A percentile compares a stretch with the other conserved stretches of the same genome.
phyloP scores from a whole-genome alignment of 257 asterid genomes.

The Nicotiana otophora region DNA sequence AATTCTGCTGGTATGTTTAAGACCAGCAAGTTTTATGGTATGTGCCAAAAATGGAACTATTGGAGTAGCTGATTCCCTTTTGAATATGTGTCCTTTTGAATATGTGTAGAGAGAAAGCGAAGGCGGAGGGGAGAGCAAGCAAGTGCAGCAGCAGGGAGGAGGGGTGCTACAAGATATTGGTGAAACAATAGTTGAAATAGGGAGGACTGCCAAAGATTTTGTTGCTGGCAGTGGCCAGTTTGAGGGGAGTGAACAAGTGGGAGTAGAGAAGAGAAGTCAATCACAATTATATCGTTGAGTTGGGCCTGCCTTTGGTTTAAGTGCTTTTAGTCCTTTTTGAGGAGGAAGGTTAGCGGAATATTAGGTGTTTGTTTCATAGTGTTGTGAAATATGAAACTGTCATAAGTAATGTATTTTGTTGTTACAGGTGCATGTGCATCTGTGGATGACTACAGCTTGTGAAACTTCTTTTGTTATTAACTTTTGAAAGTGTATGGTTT shows the following conservation, averaged over 20 bases:
- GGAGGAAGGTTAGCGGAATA: background rate
- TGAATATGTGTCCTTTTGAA: too few relatives aligned
- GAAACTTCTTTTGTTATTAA: background rate
- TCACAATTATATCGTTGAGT: background rate
- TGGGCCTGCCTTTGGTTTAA: background rate
- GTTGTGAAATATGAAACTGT: background rate
- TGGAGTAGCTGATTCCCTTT: too few relatives aligned
- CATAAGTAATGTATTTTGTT: background rate
- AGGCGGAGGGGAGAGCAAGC: conserved; percentile 11
- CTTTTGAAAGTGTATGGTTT: background rate
- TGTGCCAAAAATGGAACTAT: too few relatives aligned
- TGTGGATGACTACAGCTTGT: background rate
- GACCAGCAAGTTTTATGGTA: too few relatives aligned
- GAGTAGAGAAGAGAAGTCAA: background rate
- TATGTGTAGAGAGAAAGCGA: conserved; percentile 9
- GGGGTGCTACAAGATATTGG: conserved; percentile 58
- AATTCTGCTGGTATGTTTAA: too few relatives aligned
- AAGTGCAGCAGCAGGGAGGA: conserved; percentile 1
- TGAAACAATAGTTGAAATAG: conserved; percentile 71
- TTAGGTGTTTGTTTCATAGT: background rate
- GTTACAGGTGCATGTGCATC: background rate
- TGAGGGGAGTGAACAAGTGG: background rate
- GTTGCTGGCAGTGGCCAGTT: conserved; percentile 38
- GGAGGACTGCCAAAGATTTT: conserved; percentile 56
- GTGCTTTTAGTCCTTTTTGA: background rate